A percentile compares a stretch with the other conserved stretches of the same genome.
phyloP scores from a whole-genome alignment of 2,329 filamentous ascomycete species.

The Verticillium isaacii region DNA sequence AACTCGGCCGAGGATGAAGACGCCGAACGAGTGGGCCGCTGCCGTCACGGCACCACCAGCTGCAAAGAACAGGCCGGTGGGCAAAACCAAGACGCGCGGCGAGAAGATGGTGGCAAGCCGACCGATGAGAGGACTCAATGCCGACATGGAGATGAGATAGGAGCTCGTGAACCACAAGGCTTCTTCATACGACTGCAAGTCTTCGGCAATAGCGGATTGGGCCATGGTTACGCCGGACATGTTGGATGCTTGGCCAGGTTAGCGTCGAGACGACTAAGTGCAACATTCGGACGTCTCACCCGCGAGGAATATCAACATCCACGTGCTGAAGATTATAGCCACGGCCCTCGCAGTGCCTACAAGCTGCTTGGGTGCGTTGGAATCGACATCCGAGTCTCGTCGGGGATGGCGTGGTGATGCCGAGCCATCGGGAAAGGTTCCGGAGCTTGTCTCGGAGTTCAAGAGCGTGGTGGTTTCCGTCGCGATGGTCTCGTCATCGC shows the following conservation, averaged over 20 bases:
- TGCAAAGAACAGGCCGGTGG: constrained; percentile 52
- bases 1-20: constrained; percentile 65
- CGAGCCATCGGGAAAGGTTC: constrained; percentile 6
- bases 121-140: constrained; percentile 63
- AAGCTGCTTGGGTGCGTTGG: constrained; percentile 12
- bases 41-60: constrained; percentile 63
- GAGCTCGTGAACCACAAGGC: constrained; percentile 78
- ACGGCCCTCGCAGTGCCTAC: constrained; percentile 28
- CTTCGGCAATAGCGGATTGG: constrained; percentile 70
- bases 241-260: constrained; percentile 48
- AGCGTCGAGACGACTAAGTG: neutral
- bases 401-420: neutral
- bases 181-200: constrained; percentile 67
- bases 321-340: constrained; percentile 48
- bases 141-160: constrained; percentile 61
- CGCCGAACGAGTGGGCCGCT: constrained; percentile 49
- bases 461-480: constrained; percentile 12
- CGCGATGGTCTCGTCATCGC: constrained; percentile 3
- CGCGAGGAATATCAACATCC: constrained; percentile 56
- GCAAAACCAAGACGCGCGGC: constrained; percentile 59
- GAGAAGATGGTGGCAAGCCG: constrained; percentile 72
- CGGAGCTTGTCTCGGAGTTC: constrained; percentile 10
- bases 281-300: constrained; percentile 30
- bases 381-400: constrained; percentile 4
- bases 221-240: constrained; percentile 79